phyloP scores from a whole-genome alignment of 78 protist species.

The Mastigamoeba balamuthi region DNA sequence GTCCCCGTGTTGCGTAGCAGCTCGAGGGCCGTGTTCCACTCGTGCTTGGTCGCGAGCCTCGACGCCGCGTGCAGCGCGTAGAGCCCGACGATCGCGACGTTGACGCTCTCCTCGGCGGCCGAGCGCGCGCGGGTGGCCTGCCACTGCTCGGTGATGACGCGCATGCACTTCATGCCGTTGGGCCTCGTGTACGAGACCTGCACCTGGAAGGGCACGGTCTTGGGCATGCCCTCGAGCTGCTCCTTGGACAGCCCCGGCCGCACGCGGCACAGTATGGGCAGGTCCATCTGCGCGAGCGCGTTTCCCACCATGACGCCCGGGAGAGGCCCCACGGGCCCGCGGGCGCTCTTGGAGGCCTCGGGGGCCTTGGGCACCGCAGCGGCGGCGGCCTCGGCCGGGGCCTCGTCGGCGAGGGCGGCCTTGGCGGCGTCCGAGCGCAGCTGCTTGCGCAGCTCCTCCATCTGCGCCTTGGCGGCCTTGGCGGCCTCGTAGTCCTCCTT shows the following conservation, averaged over 20 bases:
- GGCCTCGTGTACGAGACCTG: conserved; percentile 34
- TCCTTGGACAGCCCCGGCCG: no score
- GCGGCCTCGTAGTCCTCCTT: not conserved
- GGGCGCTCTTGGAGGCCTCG: no score
- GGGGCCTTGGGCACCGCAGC: not conserved
- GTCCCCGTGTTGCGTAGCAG: not conserved
- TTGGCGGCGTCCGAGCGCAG: not conserved
- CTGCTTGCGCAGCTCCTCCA: not conserved
- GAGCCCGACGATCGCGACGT: conserved; percentile 2
- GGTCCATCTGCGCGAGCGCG: not conserved
- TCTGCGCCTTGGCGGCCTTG: not conserved
- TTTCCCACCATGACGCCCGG: not conserved
- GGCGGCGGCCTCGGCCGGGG: not conserved
- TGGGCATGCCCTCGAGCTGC: no score
- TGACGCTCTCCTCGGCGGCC: not conserved
- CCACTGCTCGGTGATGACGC: conserved; percentile 29
- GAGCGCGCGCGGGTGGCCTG: not conserved
- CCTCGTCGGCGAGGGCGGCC: not conserved
- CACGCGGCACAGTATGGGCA: no score
- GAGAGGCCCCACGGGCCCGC: no score
- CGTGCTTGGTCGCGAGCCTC: conserved; percentile 3
- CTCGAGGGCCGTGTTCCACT: not conserved
- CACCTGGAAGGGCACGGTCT: conserved; percentile 39
- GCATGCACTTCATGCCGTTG: conserved; percentile 34
- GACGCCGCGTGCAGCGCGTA: not conserved